A percentile compares a stretch with the other conserved stretches of the same genome.
phyloP scores from a whole-genome alignment of 2,329 filamentous ascomycete species.

The Apiospora phragmitis region DNA sequence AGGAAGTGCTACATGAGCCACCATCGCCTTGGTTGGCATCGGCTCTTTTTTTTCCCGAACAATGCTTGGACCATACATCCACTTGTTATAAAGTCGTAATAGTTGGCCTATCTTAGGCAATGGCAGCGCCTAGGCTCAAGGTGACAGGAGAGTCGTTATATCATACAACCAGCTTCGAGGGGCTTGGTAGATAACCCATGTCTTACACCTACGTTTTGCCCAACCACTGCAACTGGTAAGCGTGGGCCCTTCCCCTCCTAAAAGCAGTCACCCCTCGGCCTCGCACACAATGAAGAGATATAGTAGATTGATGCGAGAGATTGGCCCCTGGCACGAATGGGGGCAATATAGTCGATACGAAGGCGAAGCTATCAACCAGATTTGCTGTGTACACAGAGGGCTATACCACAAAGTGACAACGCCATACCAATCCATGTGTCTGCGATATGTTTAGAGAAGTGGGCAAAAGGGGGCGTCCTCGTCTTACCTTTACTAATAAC shows the following conservation, averaged over 20 bases:
- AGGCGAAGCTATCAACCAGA: constrained; percentile 17
- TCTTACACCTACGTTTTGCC: neutral
- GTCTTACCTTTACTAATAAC: constrained; percentile 76
- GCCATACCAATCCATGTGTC: constrained; percentile 84
- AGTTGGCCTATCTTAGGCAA: neutral
- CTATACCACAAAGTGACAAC: constrained; percentile 78
- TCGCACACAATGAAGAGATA: neutral
- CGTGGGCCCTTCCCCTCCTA: no score
- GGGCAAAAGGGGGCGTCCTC: neutral
- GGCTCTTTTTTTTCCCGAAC: neutral
- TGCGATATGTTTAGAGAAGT: constrained; percentile 31
- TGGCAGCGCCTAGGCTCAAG: neutral
- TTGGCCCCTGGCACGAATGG: neutral
- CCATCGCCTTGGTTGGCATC: neutral
- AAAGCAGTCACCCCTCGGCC: no score
- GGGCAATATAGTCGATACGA: neutral
- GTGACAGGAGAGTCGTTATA: neutral
- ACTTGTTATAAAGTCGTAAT: neutral
- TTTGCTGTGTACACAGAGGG: constrained; percentile 76
- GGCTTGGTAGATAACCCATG: neutral
- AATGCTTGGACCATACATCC: neutral
- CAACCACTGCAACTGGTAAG: no score
- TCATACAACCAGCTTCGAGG: neutral
- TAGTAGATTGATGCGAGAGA: neutral
- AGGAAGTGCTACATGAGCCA: neutral